phyloP scores from a whole-genome alignment of 2,329 filamentous ascomycete species.

The Daldinia sp. region DNA sequence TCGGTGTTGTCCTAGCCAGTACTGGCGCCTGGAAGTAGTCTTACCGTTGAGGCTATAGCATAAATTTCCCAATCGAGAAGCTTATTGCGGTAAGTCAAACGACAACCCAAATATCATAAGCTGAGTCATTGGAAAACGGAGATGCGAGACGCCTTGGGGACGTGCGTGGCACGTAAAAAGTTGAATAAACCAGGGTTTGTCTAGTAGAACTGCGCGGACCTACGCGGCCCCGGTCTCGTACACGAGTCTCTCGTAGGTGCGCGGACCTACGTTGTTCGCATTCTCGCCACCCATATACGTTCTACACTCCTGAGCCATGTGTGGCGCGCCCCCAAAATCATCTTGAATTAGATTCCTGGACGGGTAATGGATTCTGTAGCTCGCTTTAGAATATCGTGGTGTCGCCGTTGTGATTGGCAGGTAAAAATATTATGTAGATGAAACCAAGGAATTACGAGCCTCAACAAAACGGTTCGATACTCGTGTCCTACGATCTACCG shows the following conservation, averaged over 20 bases:
- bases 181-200: not conserved
- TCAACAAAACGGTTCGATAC: not conserved
- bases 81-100: slow-evolving; percentile 21
- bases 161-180: not conserved
- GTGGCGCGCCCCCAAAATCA: not conserved
- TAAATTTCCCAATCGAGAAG: slow-evolving; percentile 19
- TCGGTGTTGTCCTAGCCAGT: not conserved
- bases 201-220: slow-evolving; percentile 4
- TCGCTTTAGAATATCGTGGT: not conserved
- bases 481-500: not conserved
- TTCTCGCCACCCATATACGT: slow-evolving; percentile 2
- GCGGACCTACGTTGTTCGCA: not conserved
- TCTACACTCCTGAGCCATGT: not conserved
- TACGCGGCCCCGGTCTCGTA: slow-evolving; percentile 7
- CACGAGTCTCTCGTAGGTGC: slow-evolving; percentile 6
- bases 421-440: not conserved
- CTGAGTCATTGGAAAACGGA: slow-evolving; percentile 7
- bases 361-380: not conserved
- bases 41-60: slow-evolving; percentile 26
- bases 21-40: slow-evolving; percentile 2
- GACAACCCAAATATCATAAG: not conserved
- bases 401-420: not conserved
- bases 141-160: slow-evolving; percentile 7
- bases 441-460: not conserved
- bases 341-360: not conserved